A percentile compares a stretch with the other conserved stretches of the same genome.
These are phyloP conservation scores for Alternaria angustiovoidea DNA, from an alignment of 2,329 filamentous ascomycete species.

Conservation along the genomic window DNA sequence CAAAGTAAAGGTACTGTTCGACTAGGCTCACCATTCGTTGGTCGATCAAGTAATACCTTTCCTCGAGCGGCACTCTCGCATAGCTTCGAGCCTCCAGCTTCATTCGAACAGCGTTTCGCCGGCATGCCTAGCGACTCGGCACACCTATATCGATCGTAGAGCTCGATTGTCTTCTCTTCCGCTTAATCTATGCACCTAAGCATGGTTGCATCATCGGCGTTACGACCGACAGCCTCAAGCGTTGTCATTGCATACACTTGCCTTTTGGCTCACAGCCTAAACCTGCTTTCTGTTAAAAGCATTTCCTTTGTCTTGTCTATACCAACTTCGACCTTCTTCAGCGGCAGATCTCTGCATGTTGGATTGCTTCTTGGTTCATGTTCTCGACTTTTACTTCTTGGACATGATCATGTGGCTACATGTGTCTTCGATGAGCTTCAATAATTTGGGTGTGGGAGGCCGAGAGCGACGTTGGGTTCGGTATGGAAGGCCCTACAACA, in stretches of 20 bases:
- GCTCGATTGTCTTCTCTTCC: constrained; percentile 24
- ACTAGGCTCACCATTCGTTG: constrained; percentile 58
- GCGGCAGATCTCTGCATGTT: constrained; percentile 20
- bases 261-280: constrained; percentile 30
- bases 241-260: constrained; percentile 33
- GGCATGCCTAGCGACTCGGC: constrained; percentile 36
- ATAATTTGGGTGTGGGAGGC: constrained; percentile 28
- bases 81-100: constrained; percentile 48
- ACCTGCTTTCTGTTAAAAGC: constrained; percentile 37
- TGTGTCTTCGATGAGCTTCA: constrained; percentile 34
- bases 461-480: constrained; percentile 2
- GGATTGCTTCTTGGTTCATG: constrained; percentile 21
- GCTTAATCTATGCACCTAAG: constrained; percentile 33
- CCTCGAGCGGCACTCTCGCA: constrained; percentile 53
- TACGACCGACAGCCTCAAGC: constrained; percentile 36
- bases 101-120: constrained; percentile 52
- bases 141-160: constrained; percentile 35
- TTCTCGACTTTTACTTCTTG: constrained; percentile 31
- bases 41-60: constrained; percentile 56
- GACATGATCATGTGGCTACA: constrained; percentile 39
- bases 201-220: constrained; percentile 46
- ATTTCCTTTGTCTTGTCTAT: constrained; percentile 46
- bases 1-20: constrained; percentile 53
- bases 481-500: not conserved
- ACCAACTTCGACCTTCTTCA: constrained; percentile 28